Base-by-base conservation (phyloP, 108 stramenopile species). In the Skeletonema costatum region DNA sequence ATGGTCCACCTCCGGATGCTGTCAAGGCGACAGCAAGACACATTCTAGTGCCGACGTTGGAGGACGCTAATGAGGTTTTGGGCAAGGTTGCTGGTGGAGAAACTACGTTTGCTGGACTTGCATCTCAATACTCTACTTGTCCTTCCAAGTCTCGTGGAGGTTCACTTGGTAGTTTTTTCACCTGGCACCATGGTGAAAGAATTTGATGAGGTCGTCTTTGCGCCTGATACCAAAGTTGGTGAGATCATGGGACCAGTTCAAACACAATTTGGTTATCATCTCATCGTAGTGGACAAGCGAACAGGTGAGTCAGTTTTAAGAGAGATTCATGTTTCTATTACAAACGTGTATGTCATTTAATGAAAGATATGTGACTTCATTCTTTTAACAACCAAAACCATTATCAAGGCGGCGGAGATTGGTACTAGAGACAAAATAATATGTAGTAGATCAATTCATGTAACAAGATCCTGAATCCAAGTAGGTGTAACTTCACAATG, bases 151-250 rank as follows among this genome's bases (percentile, higher is more conserved):
- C 89, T 12, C 66, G 70, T 25, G 90, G 90, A 21, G 92, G 92
- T 42, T 87, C 86, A 13, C 58, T 93, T 67, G 92, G 92, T 14
- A 83, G 77, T 30, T 93, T 93, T 93, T 73, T 29, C 66, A 16
- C 92, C 92, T n/a, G 92, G 92, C 4, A 85, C 77, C 5, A 93
- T 93, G 92, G 92, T 93, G 29, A 80, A 83, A 25, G 92, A 93
- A 74, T 93, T 93, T 66, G 92, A 93, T 61, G 83, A 85, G 36
- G 92, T 91, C 3, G 87, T 93, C 12, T 93, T 93, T 83, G 61
- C 74, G 25, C 83, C 88, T 2, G 78, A 88, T 5, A 89, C 90
- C 0, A 70, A 65, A 13, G 66, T 88, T 30, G 88, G 87, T 6
- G 71, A 86, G 71, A 32, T 92, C 3, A 60, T 88, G 51, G 93